Base-by-base conservation (phyloP, 345 rosid genomes). In the Corchorus capsularis region DNA sequence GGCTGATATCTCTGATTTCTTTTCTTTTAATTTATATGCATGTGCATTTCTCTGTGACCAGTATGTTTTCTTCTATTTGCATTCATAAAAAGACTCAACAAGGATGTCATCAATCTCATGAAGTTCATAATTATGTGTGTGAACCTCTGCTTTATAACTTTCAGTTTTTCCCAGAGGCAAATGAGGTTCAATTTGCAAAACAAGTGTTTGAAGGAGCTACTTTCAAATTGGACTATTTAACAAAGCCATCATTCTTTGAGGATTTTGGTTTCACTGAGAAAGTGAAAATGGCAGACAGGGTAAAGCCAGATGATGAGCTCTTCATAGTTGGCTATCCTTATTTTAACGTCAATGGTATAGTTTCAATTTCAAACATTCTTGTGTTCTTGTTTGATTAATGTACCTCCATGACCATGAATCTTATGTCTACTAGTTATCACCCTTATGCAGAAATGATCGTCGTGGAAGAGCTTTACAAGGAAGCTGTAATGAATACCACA, bases 141-240 rank as follows among this genome's bases (percentile, higher is more conserved):
- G 15, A 79, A 41, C 16, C 63, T 20, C 6, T 53, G 34, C 34
- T 47, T 77, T 60, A 70, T 34, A 78, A 65, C 49, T 81, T 76
- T 73, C 91, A 94, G 98, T 94, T 94, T 82, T 94, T 94, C 71
- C 98, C 97, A 0, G 98, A 94, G 85, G 99, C 97, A 77, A 93
- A 84, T 49, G 99, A 94, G 79, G 97, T 93, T 63, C 79, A 82
- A 69, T 90, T 93, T 79, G 99, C 99, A 59, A 80, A 93, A 63
- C 75, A 83, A 34, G 89, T 83, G 20, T 94, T 94, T 50, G 98
- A 80, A 84, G 98, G 95, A 84, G 86, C 93, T 68, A 91, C 90
- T 43, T 90, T 90, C 73, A 93, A 88, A 83, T 71, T 94, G 82
- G 98, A 94, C 82, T 94, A 94, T 69, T 85, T 94, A 22, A 94